Conservation (phyloP, 352 stramenopile species). For the Pythium myriotylum region DNA sequence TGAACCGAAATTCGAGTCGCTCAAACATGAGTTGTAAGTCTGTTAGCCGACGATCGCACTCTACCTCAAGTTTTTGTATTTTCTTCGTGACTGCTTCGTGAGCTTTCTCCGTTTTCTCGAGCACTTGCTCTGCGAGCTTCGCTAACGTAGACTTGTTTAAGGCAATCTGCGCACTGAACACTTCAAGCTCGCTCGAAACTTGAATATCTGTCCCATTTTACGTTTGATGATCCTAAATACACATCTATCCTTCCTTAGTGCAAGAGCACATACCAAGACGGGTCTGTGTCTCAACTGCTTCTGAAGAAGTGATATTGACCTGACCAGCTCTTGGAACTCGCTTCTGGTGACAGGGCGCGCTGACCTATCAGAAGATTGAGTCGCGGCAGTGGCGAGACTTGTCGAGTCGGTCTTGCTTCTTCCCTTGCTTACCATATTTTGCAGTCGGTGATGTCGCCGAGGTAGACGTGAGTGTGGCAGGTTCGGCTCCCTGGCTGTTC, state of each 20-base stretch:
- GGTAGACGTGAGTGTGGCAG: not conserved
- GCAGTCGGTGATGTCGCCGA: conserved; percentile 1
- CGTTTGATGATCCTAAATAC: too few relatives aligned
- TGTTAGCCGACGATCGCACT: conserved; percentile 46
- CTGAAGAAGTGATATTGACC: conserved; percentile 43
- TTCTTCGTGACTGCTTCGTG: conserved; percentile 42
- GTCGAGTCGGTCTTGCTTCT: conserved; percentile 10
- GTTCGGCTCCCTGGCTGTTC: not conserved
- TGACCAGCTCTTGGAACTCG: conserved; percentile 65
- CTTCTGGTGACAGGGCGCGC: conserved; percentile 51
- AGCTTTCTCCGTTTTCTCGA: conserved; percentile 48
- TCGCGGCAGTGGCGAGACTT: conserved; percentile 10
- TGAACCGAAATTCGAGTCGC: conserved; percentile 72
- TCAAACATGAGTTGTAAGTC: conserved; percentile 52
- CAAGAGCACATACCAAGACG: conserved; percentile 29
- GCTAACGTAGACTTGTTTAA: conserved; percentile 52
- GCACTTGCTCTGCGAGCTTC: conserved; percentile 46
- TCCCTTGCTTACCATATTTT: conserved; percentile 15
- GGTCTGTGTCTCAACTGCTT: conserved; percentile 50
- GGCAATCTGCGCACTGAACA: conserved; percentile 42
- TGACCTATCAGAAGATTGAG: conserved; percentile 17
- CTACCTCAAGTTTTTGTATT: conserved; percentile 49
- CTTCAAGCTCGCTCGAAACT: conserved; percentile 52
- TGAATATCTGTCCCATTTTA: conserved; percentile 46
- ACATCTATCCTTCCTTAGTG: too few relatives aligned